Percentiles rank a stretch among this genome's conserved stretches.
Evolutionary conservation across 2,329 filamentous ascomycete species (phyloP).

Genomic region (Thelonectria blattea): DNA sequence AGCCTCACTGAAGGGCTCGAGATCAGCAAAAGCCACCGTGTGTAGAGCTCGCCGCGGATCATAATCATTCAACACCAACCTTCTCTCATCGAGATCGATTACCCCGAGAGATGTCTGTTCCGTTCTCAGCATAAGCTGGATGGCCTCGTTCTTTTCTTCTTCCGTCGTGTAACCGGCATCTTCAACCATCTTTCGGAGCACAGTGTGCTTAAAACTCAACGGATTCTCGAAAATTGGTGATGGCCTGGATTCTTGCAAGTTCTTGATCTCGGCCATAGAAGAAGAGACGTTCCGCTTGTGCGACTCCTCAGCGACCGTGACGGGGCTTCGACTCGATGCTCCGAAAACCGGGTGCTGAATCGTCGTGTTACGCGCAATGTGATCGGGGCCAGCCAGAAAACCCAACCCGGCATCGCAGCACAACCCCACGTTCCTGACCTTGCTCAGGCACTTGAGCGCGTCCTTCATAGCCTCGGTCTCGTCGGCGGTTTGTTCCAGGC

Average conservation of each 20-base stretch:
- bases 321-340: conserved; percentile 35
- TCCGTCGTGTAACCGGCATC: conserved; percentile 44
- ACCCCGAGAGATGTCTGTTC: conserved; percentile 40
- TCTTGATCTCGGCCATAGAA: conserved; percentile 36
- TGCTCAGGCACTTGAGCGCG: conserved; percentile 62
- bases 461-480: conserved; percentile 66
- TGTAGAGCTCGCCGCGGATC: conserved; percentile 24
- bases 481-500: conserved; percentile 68
- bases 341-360: conserved; percentile 45
- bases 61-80: conserved; percentile 20
- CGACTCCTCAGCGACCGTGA: conserved; percentile 12
- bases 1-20: conserved; percentile 32
- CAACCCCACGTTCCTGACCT: conserved; percentile 67
- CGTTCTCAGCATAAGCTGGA: conserved; percentile 44
- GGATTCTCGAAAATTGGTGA: conserved; percentile 35
- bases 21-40: conserved; percentile 21
- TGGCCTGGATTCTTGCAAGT: conserved; percentile 30
- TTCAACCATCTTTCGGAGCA: conserved; percentile 46
- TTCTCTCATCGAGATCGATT: conserved; percentile 44
- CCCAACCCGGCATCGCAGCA: conserved; percentile 72
- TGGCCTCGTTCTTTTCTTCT: conserved; percentile 41
- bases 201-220: conserved; percentile 39
- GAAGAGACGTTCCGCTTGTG: conserved; percentile 24
- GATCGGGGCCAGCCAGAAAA: conserved; percentile 68
- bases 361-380: conserved; percentile 53